Evolutionary conservation across 2,329 filamentous ascomycete species (phyloP).

Genomic region (Penicillium verrucosum): DNA sequence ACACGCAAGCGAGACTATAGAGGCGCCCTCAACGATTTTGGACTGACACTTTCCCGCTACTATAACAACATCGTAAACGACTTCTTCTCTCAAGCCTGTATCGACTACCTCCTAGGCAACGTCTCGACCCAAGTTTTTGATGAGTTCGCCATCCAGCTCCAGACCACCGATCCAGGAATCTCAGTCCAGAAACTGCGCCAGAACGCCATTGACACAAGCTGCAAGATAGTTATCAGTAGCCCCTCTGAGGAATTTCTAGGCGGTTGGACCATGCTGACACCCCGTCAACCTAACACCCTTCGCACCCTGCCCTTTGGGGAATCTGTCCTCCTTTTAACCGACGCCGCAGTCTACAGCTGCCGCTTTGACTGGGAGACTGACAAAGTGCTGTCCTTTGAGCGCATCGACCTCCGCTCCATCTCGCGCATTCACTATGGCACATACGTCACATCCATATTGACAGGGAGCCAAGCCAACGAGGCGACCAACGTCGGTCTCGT

Average conservation of each 20-base stretch:
- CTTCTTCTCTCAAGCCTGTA: conserved; percentile 91
- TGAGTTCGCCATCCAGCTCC: conserved; percentile 92
- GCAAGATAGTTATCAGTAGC: conserved; percentile 80
- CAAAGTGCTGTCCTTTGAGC: conserved; percentile 89
- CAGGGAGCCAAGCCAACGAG: conserved; percentile 71
- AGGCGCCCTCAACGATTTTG: conserved; percentile 86
- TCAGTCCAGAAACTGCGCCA: conserved; percentile 81
- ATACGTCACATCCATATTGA: conserved; percentile 87
- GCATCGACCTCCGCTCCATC: conserved; percentile 73
- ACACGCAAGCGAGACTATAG: conserved; percentile 87
- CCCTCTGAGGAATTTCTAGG: conserved; percentile 79
- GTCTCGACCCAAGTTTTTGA: conserved; percentile 82
- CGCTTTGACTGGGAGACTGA: conserved; percentile 93
- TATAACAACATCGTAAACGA: conserved; percentile 93
- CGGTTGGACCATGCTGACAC: conserved; percentile 84
- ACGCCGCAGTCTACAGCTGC: conserved; percentile 81
- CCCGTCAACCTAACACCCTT: conserved; percentile 66
- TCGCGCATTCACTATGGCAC: conserved; percentile 72
- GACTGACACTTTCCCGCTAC: conserved; percentile 73
- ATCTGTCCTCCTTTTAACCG: conserved; percentile 80
- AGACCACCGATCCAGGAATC: conserved; percentile 85
- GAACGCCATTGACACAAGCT: conserved; percentile 83
- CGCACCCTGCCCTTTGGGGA: conserved; percentile 77
- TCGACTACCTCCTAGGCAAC: conserved; percentile 90
- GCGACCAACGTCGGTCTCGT: conserved; percentile 79